Percentiles rank a stretch among this genome's conserved stretches.
Evolutionary conservation across 108 stramenopile genomes (phyloP).

Genomic region (Fistulifera pelliculosa): DNA sequence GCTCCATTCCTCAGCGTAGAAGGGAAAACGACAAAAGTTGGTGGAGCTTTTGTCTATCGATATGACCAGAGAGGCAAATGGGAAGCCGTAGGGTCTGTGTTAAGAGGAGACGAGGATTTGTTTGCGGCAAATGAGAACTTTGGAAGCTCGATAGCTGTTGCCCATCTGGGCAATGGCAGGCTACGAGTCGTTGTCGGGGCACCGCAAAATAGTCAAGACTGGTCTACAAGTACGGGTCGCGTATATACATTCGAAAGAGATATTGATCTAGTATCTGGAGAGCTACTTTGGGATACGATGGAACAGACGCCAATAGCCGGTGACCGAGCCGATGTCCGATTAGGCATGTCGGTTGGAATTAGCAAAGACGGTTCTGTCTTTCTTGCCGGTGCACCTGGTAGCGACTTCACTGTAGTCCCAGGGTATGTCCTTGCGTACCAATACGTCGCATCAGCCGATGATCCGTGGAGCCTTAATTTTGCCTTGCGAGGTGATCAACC

Average conservation of each 20-base stretch:
- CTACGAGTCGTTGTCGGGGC: slow-evolving; percentile 1
- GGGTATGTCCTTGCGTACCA: not conserved
- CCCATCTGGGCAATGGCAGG: not conserved
- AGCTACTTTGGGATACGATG: not conserved
- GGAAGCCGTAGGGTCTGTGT: not conserved
- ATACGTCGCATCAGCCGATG: not conserved
- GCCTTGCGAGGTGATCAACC: not conserved
- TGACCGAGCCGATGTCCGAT: not conserved
- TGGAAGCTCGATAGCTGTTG: not conserved
- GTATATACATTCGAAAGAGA: slow-evolving; percentile 3
- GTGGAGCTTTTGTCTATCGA: not conserved
- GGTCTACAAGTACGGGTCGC: not conserved
- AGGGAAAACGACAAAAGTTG: not conserved
- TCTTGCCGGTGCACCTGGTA: not conserved
- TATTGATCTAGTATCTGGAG: not conserved
- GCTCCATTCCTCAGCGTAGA: not conserved
- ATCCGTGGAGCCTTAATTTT: not conserved
- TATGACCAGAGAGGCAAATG: not conserved
- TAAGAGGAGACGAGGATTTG: not conserved
- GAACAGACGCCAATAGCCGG: not conserved
- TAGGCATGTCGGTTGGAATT: not conserved
- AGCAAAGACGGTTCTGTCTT: not conserved
- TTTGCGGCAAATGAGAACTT: not conserved
- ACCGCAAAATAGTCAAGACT: not conserved
- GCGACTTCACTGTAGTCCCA: not conserved